Percentiles rank a stretch among this genome's conserved stretches.
phyloP scores from a whole-genome alignment of 257 asterid species.

The Penstemon barbatus region DNA sequence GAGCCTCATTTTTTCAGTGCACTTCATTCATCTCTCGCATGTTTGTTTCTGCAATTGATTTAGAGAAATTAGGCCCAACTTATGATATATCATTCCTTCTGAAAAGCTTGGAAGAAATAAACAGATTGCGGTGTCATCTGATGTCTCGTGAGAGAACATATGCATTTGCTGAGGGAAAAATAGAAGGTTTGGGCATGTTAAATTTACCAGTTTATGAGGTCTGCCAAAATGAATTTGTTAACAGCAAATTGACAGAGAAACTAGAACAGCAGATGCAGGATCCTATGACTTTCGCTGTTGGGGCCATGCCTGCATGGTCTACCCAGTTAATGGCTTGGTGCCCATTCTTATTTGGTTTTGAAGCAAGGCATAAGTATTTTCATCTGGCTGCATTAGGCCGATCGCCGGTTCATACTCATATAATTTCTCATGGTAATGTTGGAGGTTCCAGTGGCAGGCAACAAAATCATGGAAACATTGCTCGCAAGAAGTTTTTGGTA shows the following conservation, averaged over 20 bases:
- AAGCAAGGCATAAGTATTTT: slow-evolving; percentile 81
- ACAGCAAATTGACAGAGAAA: slow-evolving; percentile 77
- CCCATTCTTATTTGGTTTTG: slow-evolving; percentile 84
- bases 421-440: slow-evolving; percentile 34
- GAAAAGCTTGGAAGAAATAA: slow-evolving; percentile 71
- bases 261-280: slow-evolving; percentile 90
- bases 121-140: slow-evolving; percentile 66
- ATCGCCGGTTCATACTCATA: slow-evolving; percentile 41
- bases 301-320: slow-evolving; percentile 94
- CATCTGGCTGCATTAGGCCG: slow-evolving; percentile 63
- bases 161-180: slow-evolving; percentile 60
- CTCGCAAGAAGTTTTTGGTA: slow-evolving; percentile 76
- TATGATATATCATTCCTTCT: slow-evolving; percentile 70
- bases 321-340: slow-evolving; percentile 66
- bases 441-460: slow-evolving; percentile 52
- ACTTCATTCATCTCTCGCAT: slow-evolving; percentile 43
- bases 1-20: slow-evolving; percentile 35
- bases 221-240: slow-evolving; percentile 69
- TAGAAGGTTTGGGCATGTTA: slow-evolving; percentile 43
- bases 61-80: slow-evolving; percentile 55
- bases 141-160: slow-evolving; percentile 51
- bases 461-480: slow-evolving; percentile 42
- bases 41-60: slow-evolving; percentile 41
- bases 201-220: slow-evolving; percentile 41
- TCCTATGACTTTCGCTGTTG: slow-evolving; percentile 62